phyloP scores from a whole-genome alignment of 371 early-diverging fungal genomes.

The Mucor indicus region DNA sequence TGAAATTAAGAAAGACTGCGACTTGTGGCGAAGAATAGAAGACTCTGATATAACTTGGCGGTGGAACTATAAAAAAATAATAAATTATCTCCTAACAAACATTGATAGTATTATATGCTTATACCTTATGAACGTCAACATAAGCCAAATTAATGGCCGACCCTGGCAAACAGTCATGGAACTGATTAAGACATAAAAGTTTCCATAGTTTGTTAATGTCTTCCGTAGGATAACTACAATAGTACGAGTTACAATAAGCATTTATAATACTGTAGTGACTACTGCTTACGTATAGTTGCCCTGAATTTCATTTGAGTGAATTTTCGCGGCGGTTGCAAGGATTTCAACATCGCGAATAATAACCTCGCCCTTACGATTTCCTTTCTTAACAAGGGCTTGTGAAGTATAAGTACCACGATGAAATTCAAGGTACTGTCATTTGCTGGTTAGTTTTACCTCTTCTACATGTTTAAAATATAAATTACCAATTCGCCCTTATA shows the following conservation, averaged over 20 bases:
- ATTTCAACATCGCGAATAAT: conserved; percentile 85
- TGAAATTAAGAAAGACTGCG: conserved; percentile 24
- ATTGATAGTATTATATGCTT: background rate
- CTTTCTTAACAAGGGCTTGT: conserved; percentile 81
- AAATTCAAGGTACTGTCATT: conserved; percentile 70
- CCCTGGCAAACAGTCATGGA: conserved; percentile 96
- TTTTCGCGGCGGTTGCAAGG: conserved; percentile 48
- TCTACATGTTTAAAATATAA: background rate
- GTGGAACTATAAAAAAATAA: conserved; percentile 28
- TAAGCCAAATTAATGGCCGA: conserved; percentile 89
- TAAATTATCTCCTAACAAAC: background rate
- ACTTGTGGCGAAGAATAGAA: conserved; percentile 28
- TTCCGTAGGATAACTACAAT: conserved; percentile 61
- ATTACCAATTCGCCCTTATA: conserved; percentile 93
- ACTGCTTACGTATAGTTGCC: conserved; percentile 6
- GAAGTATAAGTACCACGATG: conserved; percentile 97
- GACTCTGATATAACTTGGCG: conserved; percentile 37
- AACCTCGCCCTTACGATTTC: conserved; percentile 84
- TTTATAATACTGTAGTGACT: too few species aligned
- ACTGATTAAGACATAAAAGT: conserved; percentile 89
- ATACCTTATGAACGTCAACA: conserved; percentile 73
- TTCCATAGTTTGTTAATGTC: conserved; percentile 88
- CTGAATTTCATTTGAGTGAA: conserved; percentile 11
- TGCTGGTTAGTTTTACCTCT: background rate
- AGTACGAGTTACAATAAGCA: too few species aligned